Percentiles rank a stretch among this genome's conserved stretches.
Conservation (phyloP, 257 asterid species). For the Echium plantagineum region DNA sequence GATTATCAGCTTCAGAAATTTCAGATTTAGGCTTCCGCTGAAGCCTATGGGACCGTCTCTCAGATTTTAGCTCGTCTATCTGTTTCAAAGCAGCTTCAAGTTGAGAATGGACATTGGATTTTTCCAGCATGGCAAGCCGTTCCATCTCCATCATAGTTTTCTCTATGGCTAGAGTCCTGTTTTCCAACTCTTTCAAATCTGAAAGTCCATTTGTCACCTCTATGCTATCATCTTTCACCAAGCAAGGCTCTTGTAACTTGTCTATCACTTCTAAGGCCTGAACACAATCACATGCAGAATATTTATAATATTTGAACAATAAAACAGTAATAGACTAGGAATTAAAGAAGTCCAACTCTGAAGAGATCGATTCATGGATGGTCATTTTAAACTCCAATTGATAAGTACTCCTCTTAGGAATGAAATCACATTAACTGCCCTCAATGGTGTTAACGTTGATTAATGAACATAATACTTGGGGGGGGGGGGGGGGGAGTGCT, state of each 20-base stretch:
- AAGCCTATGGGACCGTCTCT: constrained; percentile 17
- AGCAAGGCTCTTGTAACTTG: constrained; percentile 13
- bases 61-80: constrained; percentile 57
- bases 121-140: constrained; percentile 47
- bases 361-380: too few species aligned
- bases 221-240: constrained; percentile 17
- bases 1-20: constrained; percentile 50
- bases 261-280: constrained; percentile 33
- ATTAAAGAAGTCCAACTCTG: too few species aligned
- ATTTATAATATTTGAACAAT: not conserved
- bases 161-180: constrained; percentile 48
- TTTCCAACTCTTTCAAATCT: constrained; percentile 39
- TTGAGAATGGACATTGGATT: constrained; percentile 37
- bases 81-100: constrained; percentile 53
- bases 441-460: too few species aligned
- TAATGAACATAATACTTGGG: too few species aligned
- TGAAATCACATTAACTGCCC: too few species aligned
- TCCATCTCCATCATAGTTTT: constrained; percentile 40
- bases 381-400: too few species aligned
- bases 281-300: not conserved
- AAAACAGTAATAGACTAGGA: not conserved
- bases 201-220: constrained; percentile 18
- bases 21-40: constrained; percentile 43
- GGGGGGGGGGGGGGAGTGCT: too few species aligned
- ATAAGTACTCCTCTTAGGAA: too few species aligned